Conservation (phyloP, 2,329 filamentous ascomycete species). For the Beauveria sp. region DNA sequence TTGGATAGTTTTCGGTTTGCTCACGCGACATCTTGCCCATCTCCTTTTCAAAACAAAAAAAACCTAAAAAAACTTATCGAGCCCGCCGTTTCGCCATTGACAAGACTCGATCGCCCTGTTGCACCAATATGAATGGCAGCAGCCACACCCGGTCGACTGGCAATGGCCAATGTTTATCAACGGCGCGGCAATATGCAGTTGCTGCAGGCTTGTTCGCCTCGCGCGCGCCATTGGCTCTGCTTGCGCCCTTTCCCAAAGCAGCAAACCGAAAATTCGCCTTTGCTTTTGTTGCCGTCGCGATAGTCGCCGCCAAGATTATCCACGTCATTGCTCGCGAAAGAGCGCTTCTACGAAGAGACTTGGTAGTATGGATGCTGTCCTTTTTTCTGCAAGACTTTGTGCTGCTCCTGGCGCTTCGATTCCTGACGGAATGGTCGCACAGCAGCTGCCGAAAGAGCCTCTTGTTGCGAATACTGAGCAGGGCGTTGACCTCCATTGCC, state of each 20-base stretch:
- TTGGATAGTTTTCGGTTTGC: not conserved
- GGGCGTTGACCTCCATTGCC: not conserved
- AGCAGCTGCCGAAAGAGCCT: not conserved
- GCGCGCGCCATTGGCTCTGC: not conserved
- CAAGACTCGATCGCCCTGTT: not conserved
- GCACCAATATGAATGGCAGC: conserved; percentile 2
- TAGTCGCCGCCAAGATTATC: conserved; percentile 9
- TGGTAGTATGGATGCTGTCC: conserved; percentile 9
- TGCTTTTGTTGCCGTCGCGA: conserved; percentile 8
- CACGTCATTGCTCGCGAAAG: conserved; percentile 8
- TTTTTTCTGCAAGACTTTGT: conserved; percentile 11
- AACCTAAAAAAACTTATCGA: not conserved
- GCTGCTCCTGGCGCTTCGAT: not conserved
- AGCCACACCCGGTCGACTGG: not conserved
- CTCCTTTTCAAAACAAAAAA: not conserved
- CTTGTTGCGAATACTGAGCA: not conserved
- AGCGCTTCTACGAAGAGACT: conserved; percentile 2
- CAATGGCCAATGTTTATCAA: not conserved
- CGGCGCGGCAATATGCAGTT: not conserved
- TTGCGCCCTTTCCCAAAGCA: not conserved
- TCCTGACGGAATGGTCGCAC: conserved; percentile 4
- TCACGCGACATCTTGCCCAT: conserved; percentile 1
- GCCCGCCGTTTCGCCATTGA: not conserved
- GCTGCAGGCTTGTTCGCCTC: conserved; percentile 1
- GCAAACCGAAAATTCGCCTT: conserved; percentile 7